A percentile compares a stretch with the other conserved stretches of the same genome.
phyloP scores from a whole-genome alignment of 2,329 filamentous ascomycete species.

The Alternaria sp. region DNA sequence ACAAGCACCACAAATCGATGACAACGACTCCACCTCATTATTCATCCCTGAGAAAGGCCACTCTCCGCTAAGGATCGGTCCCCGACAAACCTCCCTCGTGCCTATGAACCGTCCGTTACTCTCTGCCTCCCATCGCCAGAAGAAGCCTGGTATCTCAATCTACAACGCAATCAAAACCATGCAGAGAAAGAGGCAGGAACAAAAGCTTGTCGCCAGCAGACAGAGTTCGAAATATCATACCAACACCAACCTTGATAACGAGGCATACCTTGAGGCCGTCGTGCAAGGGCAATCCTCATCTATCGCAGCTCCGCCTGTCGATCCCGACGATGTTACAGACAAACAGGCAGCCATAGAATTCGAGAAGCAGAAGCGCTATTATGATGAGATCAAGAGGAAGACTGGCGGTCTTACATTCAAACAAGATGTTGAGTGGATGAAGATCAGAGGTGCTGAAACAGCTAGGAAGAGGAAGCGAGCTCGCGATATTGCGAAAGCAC shows the following conservation, averaged over 20 bases:
- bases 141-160: neutral
- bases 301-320: neutral
- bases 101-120: conserved; percentile 10
- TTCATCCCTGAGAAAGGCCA: conserved; percentile 24
- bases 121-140: neutral
- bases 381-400: conserved; percentile 27
- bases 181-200: conserved; percentile 18
- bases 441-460: conserved; percentile 30
- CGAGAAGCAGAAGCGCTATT: conserved; percentile 30
- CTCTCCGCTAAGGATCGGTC: neutral
- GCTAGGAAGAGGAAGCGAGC: conserved; percentile 27
- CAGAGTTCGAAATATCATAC: neutral
- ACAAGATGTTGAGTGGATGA: conserved; percentile 44
- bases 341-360: conserved; percentile 25
- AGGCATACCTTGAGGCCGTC: conserved; percentile 28
- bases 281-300: conserved; percentile 4
- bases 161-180: conserved; percentile 20
- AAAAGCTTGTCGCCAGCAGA: conserved; percentile 11
- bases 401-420: conserved; percentile 31
- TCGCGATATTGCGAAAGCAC: conserved; percentile 22
- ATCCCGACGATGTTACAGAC: conserved; percentile 21
- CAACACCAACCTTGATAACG: conserved; percentile 10
- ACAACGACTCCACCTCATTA: conserved; percentile 17
- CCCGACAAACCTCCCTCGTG: neutral
- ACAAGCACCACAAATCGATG: neutral